Conservation (phyloP, 2,329 filamentous ascomycete genomes). For the Fusarium sp. region DNA sequence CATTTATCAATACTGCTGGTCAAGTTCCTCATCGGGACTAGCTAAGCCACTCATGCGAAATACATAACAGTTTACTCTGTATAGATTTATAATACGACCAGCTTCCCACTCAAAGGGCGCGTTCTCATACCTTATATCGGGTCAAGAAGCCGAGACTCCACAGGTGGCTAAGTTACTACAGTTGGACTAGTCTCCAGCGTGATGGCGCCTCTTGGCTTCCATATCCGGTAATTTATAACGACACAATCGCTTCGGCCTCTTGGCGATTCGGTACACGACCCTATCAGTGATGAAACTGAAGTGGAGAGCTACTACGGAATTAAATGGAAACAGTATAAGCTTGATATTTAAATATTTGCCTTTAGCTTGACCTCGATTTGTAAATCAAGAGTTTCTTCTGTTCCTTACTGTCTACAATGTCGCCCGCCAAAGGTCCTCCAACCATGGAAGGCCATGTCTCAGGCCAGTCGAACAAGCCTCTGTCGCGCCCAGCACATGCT, state of each 20-base stretch:
- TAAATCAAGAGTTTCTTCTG: not conserved
- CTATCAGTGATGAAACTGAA: not conserved
- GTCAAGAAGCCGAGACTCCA: not conserved
- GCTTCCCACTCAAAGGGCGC: not conserved
- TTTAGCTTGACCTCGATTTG: not conserved
- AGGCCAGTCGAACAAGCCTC: slow-evolving; percentile 59
- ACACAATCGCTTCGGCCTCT: not conserved
- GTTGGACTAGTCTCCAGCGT: not conserved
- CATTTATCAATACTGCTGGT: too few species aligned
- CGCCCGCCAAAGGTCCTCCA: not conserved
- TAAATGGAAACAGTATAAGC: not conserved
- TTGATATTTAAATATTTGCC: not conserved
- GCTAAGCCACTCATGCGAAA: too few species aligned
- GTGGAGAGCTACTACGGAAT: not conserved
- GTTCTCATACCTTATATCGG: not conserved
- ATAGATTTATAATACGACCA: too few species aligned
- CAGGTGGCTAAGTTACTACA: not conserved
- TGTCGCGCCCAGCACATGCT: slow-evolving; percentile 72
- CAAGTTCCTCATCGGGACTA: too few species aligned
- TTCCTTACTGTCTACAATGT: slow-evolving; percentile 8
- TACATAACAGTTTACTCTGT: too few species aligned
- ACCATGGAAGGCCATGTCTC: slow-evolving; percentile 45
- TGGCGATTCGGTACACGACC: not conserved
- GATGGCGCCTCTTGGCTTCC: not conserved
- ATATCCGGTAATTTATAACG: not conserved